Evolutionary conservation across 768 basidiomycete species (phyloP), one percentile per base, ranked within the genome.

Genomic region (Termitomyces sp.): DNA sequence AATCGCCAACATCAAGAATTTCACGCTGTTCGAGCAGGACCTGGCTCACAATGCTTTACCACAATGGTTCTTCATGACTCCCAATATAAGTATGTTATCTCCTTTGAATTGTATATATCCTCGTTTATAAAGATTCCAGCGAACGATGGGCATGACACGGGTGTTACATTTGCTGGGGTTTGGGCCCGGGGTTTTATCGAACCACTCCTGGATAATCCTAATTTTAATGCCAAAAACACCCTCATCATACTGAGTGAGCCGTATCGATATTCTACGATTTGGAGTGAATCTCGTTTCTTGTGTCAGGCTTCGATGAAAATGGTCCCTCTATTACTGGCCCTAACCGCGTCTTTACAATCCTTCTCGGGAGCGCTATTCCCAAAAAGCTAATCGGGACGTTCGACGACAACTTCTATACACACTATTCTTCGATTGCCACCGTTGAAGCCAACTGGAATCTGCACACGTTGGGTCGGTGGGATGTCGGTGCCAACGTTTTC

Each of bases 391-490:
- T 66, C 23, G 77, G 76, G 16, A 82, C 76, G 1, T 74, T 66
- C 7, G 85, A 86, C 68, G 32, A 64, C 40, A 78, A 73, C 9
- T 84, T 76, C 69, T 85, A 86, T 66, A 79, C 78, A 1, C 85
- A 86, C 65, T 86, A 84, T 69, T 83, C 82, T 5, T 61, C 68
- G 44, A 70, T 85, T 50, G 74, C 77, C 15, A 81, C 84, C 22
- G 75, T 85, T 22, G 65, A 85, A 66, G 74, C 76, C 29, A 87
- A 86, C 70, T 86, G 84, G 84, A 69, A 69, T 9, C 79, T 86
- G 32, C 77, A 76, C 35, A 81, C 79, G 11, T 81, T 86, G 25
- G 84, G 84, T 18, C 77, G 84, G 9, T 57, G 52, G 52, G 56
- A 57, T 27, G 47, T 57, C 16, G 56, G 56, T 68, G 72, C 68